Evolutionary conservation across 352 stramenopile species (phyloP), one percentile per base, ranked within the genome.

Genomic region (Pythium phragmitis): DNA sequence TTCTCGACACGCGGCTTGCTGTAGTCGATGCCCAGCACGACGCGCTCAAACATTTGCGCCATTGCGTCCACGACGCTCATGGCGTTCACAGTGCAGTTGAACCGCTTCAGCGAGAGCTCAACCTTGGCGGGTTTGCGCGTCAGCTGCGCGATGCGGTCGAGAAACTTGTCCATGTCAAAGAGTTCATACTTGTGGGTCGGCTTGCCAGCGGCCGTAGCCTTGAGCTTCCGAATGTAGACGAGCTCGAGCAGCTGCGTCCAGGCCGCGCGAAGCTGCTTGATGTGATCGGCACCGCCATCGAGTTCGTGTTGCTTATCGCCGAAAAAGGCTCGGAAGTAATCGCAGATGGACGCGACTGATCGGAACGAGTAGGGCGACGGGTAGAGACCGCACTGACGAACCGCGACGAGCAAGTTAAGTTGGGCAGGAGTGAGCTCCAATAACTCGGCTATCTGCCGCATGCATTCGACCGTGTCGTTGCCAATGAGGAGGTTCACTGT

Each of bases 201-300:
- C 36, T 57, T 50, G 16, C 41, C 9, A 9, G 42, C 30, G 9
- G 33, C 42, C 12, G 59, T 26, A 36, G 66, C 43, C n/a, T 85
- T 71, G 26, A 55, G 69, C 58, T 88, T 88, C 21, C 73, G 73
- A 17, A 93, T 87, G 52, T 80, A 89, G 0, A 87, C 36, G 9
- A 93, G 59, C 46, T 93, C 82, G 1, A 89, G 52, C 17, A 82
- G 49, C 47, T 76, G 67, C 34, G 79, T 77, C 84, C 82, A 93
- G 4, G 71, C 65, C 2, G 50, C 39, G 11, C 72, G 70, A 1
- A 89, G 70, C 30, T 73, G 71, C 13, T 69, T 42, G 8, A 69
- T 65, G 46, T 86, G 73, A 23, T 76, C 67, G 17, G 68, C 71
- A 2, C 60, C 68, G 26, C 43, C 59, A 21, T 85, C 60, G 39